phyloP scores from a whole-genome alignment of 805 yeast species.

The Saccharomycopsis oosterbeekiorum region DNA sequence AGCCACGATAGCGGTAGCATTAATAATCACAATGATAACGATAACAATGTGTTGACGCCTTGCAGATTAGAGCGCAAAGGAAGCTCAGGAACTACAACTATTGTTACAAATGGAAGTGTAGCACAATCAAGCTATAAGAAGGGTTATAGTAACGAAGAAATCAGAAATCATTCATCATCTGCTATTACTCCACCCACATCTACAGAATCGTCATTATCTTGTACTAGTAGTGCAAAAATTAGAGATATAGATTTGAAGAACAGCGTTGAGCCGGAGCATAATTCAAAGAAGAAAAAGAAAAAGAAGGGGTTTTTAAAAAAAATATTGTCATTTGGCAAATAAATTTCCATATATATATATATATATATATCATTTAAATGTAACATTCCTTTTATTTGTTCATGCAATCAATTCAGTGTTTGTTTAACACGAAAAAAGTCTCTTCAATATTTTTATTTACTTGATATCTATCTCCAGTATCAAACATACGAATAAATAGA shows the following conservation, averaged over 20 bases:
- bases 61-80: too few species aligned
- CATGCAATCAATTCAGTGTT: too few species aligned
- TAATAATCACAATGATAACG: too few species aligned
- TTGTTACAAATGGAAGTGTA: background rate
- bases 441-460: too few species aligned
- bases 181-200: background rate
- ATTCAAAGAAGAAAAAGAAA: background rate
- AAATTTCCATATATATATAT: too few species aligned
- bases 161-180: background rate
- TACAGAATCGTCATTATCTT: background rate
- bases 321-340: background rate
- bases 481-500: too few species aligned
- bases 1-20: too few species aligned
- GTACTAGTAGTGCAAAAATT: background rate
- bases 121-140: background rate
- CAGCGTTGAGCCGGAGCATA: background rate
- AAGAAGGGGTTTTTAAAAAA: conserved; percentile 10
- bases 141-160: background rate
- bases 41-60: too few species aligned
- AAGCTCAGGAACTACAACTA: background rate
- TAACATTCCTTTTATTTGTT: too few species aligned
- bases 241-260: background rate
- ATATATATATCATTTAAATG: too few species aligned
- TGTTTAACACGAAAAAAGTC: too few species aligned
- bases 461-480: too few species aligned